phyloP scores from a whole-genome alignment of 768 basidiomycete species.

The Boletus rubropictus region DNA sequence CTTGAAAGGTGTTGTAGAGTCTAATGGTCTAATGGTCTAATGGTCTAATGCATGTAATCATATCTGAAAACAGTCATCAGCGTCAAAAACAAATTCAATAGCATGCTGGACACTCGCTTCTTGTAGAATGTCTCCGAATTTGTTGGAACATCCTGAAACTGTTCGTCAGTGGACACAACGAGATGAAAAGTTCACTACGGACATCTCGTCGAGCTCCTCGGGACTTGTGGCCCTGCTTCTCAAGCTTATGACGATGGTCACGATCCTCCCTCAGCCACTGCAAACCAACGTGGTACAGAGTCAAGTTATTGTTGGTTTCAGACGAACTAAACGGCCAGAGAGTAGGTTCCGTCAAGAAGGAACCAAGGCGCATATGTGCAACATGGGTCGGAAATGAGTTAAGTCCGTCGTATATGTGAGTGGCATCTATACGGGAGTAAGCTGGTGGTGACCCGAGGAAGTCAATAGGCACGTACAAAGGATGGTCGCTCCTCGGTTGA shows the following conservation, averaged over 20 bases:
- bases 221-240: slow-evolving; percentile 51
- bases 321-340: slow-evolving; percentile 56
- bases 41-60: slow-evolving; percentile 41
- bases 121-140: slow-evolving; percentile 83
- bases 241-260: slow-evolving; percentile 52
- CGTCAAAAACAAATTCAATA: not conserved
- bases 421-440: slow-evolving; percentile 59
- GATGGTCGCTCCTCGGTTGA: slow-evolving; percentile 76
- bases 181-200: slow-evolving; percentile 17
- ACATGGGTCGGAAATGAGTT: slow-evolving; percentile 90
- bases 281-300: slow-evolving; percentile 70
- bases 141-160: slow-evolving; percentile 48
- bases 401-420: slow-evolving; percentile 95
- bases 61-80: slow-evolving; percentile 34
- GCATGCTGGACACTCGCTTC: slow-evolving; percentile 46
- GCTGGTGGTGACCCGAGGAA: not conserved
- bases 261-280: slow-evolving; percentile 87
- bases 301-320: slow-evolving; percentile 17
- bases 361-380: slow-evolving; percentile 84
- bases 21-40: too few relatives aligned
- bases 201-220: slow-evolving; percentile 60
- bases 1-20: not conserved
- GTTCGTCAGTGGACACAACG: slow-evolving; percentile 3
- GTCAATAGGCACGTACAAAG: slow-evolving; percentile 50
- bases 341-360: slow-evolving; percentile 58